Base-by-base conservation (phyloP, 2,329 filamentous ascomycete species). In the Paracorniculantispora psalliotae region DNA sequence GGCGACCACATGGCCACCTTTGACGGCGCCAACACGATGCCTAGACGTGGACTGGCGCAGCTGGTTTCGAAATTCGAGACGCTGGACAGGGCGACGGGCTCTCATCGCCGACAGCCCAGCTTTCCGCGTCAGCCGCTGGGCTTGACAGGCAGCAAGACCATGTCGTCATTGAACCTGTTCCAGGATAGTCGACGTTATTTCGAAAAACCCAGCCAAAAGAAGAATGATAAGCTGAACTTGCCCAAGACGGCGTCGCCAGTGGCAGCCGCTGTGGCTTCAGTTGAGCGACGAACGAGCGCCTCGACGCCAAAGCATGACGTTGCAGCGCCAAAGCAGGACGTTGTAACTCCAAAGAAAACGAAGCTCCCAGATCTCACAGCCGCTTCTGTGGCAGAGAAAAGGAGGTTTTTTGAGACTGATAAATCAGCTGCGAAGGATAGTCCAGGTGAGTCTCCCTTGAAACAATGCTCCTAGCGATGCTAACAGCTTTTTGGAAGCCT, bases 61-160 rank as follows among this genome's bases (percentile, higher is more conserved):
- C 67, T 74, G 17, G 66, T 74, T 0, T 71, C 69, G n/a, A 73
- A 69, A 44, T 74, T 73, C 39, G 72, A 74, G 61, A 61, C 62
- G n/a, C 63, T 71, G 3, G 69, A 72, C 50, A 63, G 63, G 59
- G 52, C 21, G 10, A 60, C 19, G 60, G 56, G 19, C 30, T 52
- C n/a, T 55, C 53, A 33, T 30, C 41, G 30, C 35, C 30, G 28
- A 21, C 12, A 39, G 44, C 37, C 15, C 15, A 30, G 43, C 39
- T 28, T 35, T 28, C 19, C 61, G 51, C n/a, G 47, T 56, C 25
- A 62, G 62, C 28, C 66, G 62, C 15, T 37, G 35, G 41, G 33
- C 23, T 52, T 59, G 30, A 26, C 50, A 15, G 25, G 33, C 35
- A 59, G 44, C 50, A 30, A 54, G 25, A 55, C 51, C 21, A 50